These are phyloP conservation scores for Rosa chinensis DNA, from an alignment of 306 rosid species.

Conservation along the genomic window DNA sequence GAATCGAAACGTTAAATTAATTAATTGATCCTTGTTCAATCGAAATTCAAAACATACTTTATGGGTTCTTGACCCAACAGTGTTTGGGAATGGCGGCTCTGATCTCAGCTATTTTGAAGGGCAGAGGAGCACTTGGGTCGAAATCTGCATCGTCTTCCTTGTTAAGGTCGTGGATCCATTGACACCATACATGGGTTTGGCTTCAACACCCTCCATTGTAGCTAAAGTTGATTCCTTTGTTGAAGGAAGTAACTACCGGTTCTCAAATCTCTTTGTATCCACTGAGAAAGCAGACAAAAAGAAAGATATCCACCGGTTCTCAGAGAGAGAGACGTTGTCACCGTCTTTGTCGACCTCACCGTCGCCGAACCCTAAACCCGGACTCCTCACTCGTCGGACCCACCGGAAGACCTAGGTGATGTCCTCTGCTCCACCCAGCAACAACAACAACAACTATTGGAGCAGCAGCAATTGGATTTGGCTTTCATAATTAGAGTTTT, in stretches of 20 bases:
- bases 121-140: slow-evolving; percentile 89
- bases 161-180: background rate
- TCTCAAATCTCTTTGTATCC: slow-evolving; percentile 8
- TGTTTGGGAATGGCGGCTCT: slow-evolving; percentile 85
- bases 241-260: too few relatives aligned
- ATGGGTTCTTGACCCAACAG: slow-evolving; percentile 84
- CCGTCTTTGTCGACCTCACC: too few relatives aligned
- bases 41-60: slow-evolving; percentile 70
- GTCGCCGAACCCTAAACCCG: slow-evolving; percentile 13
- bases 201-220: slow-evolving; percentile 20
- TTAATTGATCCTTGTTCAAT: too few relatives aligned
- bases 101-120: slow-evolving; percentile 75
- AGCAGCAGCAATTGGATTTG: background rate
- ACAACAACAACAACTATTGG: background rate
- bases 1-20: too few relatives aligned
- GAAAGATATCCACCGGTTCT: too few relatives aligned
- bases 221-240: too few relatives aligned
- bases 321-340: too few relatives aligned
- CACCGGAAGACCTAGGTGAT: slow-evolving; percentile 43
- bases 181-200: slow-evolving; percentile 11
- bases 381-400: slow-evolving; percentile 26
- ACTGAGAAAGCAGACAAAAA: slow-evolving; percentile 17
- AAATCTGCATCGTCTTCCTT: slow-evolving; percentile 28
- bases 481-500: too few relatives aligned
- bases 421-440: slow-evolving; percentile 36